Evolutionary conservation across 164 flowering plant genomes (phyloP), one percentile per base, ranked within the genome.

Genomic region (Vitis labrusca): DNA sequence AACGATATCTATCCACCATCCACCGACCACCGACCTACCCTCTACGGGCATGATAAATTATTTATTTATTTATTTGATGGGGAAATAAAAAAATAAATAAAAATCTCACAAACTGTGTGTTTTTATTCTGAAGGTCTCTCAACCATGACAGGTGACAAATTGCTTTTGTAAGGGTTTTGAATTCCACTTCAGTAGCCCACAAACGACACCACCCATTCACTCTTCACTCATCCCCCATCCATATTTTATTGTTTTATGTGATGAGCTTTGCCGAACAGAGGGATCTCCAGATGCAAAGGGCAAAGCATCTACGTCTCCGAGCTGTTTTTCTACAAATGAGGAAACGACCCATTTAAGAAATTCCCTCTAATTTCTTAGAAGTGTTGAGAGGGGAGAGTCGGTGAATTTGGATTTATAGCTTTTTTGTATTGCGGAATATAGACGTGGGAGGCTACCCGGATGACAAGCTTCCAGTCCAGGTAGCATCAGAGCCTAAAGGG

Each of bases 11-110:
- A 69, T 69, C 84, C 44, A 37, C 44, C 59, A 71, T 27, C 77
- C 82, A 79, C 83, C 87, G 83, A 81, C 85, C 85, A 80, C 86
- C 84, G 84, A 80, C 86, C 80, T 72, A 72, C 77, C 74, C 53
- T 57, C 44, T 37, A 37, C 7, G 44, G 7, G 44, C 44, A 3
- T 37, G 44, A 37, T 37, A 37, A 37, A 37, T 37, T 37, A 37
- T 37, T 37, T 37, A 37, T 37, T 37, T 37, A 6, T 37, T 37
- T 37, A 37, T 37, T 37, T 37, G 5, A 37, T 6, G 44, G 44
- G 44, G 44, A 37, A 37, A 37, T 37, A 37, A 37, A 6, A 37
- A 37, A 5, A 17, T 0, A 4, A 0, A 37, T 5, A 37, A 37
- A 37, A 37, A 37, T 37, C 44, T 37, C 48, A 13, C 5, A n/a